Conservation (phyloP, 1,284 basidiomycete genomes). For the Butyriboletus appendiculatus region DNA sequence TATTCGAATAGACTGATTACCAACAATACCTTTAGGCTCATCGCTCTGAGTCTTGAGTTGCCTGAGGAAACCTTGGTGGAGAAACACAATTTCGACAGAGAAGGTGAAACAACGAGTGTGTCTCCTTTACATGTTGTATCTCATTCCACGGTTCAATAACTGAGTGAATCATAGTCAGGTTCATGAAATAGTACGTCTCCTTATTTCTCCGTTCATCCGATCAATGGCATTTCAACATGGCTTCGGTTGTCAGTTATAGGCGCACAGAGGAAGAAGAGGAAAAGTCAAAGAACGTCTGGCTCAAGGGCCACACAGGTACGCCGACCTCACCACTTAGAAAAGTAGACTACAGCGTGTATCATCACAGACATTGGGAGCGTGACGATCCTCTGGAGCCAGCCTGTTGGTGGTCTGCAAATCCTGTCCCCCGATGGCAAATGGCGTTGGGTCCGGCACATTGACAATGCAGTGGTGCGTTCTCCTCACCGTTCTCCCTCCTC, state of each 20-base stretch:
- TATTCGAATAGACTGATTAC: neutral
- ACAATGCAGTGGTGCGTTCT: conserved; percentile 50
- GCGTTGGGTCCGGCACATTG: conserved; percentile 58
- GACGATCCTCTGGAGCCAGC: conserved; percentile 59
- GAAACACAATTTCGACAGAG: conserved; percentile 46
- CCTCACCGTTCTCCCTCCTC: neutral
- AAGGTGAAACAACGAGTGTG: conserved; percentile 46
- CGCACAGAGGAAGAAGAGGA: conserved; percentile 52
- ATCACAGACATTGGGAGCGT: conserved; percentile 52
- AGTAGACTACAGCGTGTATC: neutral
- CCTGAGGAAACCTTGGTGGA: conserved; percentile 55
- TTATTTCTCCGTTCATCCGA: neutral
- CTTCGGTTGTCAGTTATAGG: conserved; percentile 32
- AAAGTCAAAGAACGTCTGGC: conserved; percentile 56
- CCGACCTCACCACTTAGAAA: neutral
- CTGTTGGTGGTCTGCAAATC: conserved; percentile 57
- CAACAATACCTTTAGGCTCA: conserved; percentile 37
- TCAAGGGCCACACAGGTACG: conserved; percentile 60
- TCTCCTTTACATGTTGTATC: neutral
- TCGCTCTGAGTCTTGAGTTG: conserved; percentile 58
- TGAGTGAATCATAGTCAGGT: conserved; percentile 34
- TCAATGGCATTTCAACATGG: too few species aligned
- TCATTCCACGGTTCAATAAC: conserved; percentile 1
- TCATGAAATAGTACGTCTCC: conserved; percentile 44
- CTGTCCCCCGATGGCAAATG: conserved; percentile 49